Conservation (phyloP, 441 rosid species). For the Adansonia madagascariensis region DNA sequence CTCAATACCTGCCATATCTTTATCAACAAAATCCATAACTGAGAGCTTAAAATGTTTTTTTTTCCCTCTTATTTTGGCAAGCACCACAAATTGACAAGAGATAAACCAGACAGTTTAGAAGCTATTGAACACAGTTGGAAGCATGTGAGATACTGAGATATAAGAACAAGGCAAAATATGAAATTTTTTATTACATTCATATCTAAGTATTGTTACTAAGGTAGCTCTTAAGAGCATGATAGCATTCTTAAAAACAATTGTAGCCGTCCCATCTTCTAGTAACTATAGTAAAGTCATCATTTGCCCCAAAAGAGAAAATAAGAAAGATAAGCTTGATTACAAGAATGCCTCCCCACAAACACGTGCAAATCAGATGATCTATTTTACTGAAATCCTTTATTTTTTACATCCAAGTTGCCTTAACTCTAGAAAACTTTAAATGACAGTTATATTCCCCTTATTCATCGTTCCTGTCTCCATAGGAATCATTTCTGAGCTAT, state of each 20-base stretch:
- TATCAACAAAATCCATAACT: constrained; percentile 75
- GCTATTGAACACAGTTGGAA: neutral
- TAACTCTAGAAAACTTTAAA: neutral
- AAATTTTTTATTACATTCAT: neutral
- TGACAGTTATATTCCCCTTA: neutral
- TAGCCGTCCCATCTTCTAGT: constrained; percentile 1
- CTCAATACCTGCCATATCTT: constrained; percentile 38
- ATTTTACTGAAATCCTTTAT: neutral
- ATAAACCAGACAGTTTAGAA: constrained; percentile 9
- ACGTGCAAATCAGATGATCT: neutral
- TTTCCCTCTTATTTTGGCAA: constrained; percentile 11
- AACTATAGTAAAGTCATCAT: neutral
- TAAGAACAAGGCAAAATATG: neutral
- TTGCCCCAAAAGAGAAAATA: constrained; percentile 4
- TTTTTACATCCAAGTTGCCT: neutral
- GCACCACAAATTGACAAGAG: constrained; percentile 23
- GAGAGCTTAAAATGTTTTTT: constrained; percentile 38
- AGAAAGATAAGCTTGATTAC: neutral
- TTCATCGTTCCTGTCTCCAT: constrained; percentile 7
- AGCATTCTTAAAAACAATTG: constrained; percentile 1
- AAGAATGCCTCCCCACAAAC: neutral
- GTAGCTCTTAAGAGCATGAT: neutral
- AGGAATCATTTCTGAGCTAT: constrained; percentile 1
- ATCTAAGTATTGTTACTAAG: neutral
- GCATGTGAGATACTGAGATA: neutral